Conservation (phyloP, 768 basidiomycete species). For the Termitomyces sp. region DNA sequence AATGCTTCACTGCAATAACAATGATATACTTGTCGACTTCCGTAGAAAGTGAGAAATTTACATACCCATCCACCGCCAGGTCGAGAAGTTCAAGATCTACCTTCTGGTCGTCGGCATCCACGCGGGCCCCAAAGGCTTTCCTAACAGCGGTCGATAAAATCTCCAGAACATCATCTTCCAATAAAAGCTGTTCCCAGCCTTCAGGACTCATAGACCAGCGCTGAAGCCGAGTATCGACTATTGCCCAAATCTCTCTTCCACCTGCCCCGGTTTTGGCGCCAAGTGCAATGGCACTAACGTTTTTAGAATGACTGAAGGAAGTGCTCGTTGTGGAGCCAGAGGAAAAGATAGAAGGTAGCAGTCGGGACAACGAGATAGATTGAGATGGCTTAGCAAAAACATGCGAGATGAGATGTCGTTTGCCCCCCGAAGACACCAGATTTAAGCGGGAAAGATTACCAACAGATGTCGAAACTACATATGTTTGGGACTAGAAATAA, state of each 20-base stretch:
- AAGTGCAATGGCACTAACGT: constrained; percentile 62
- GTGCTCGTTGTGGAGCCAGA: constrained; percentile 36
- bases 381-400: constrained; percentile 57
- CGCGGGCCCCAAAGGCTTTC: constrained; percentile 32
- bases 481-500: constrained; percentile 53
- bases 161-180: constrained; percentile 53
- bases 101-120: constrained; percentile 37
- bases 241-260: constrained; percentile 60
- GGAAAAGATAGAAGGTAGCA: constrained; percentile 40
- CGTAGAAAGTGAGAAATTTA: background rate
- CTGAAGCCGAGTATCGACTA: constrained; percentile 66
- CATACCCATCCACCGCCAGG: constrained; percentile 55
- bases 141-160: constrained; percentile 47
- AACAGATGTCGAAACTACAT: constrained; percentile 62
- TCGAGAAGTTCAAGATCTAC: constrained; percentile 76
- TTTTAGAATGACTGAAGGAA: constrained; percentile 46
- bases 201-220: constrained; percentile 66
- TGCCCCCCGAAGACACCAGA: constrained; percentile 66
- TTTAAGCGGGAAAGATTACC: constrained; percentile 64
- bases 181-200: constrained; percentile 64
- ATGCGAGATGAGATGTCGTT: constrained; percentile 55
- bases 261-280: constrained; percentile 38
- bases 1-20: constrained; percentile 42
- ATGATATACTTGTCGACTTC: background rate
- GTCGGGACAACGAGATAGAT: constrained; percentile 36